Evolutionary conservation across 139 green algal species (phyloP).

Genomic region (Picochlorum sp.): DNA sequence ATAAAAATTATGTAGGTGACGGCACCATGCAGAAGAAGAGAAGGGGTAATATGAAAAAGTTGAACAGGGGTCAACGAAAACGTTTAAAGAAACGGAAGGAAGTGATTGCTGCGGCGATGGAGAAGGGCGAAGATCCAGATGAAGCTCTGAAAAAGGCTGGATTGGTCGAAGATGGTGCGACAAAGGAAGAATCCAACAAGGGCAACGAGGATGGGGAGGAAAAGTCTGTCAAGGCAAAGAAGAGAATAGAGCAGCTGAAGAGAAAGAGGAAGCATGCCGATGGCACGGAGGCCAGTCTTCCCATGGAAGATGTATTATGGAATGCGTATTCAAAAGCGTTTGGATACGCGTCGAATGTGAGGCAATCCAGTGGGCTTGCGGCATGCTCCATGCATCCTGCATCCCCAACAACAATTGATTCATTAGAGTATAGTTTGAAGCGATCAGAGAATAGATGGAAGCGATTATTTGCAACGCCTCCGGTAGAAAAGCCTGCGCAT

Average conservation of each 20-base stretch:
- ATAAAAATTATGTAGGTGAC: background rate
- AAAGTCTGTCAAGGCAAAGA: background rate
- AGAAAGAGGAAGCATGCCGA: background rate
- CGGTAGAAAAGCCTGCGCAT: background rate
- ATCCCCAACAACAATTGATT: background rate
- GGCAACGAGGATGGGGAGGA: background rate
- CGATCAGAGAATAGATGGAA: background rate
- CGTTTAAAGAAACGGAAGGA: background rate
- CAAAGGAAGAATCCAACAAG: background rate
- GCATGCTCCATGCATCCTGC: background rate
- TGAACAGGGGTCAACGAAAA: constrained; percentile 6
- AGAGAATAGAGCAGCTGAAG: background rate
- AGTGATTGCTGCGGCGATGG: background rate
- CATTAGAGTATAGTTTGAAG: background rate
- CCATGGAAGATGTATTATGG: background rate
- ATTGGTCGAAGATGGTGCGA: background rate
- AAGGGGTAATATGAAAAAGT: constrained; percentile 9
- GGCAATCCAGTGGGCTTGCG: background rate
- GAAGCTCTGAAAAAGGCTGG: background rate
- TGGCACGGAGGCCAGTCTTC: background rate
- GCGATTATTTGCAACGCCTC: background rate
- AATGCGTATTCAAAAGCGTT: background rate
- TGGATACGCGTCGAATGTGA: background rate
- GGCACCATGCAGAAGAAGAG: constrained; percentile 9
- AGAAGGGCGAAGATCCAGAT: background rate